Base-by-base conservation (phyloP, 2,329 filamentous ascomycete species). In the Tolypocladium amazonense region DNA sequence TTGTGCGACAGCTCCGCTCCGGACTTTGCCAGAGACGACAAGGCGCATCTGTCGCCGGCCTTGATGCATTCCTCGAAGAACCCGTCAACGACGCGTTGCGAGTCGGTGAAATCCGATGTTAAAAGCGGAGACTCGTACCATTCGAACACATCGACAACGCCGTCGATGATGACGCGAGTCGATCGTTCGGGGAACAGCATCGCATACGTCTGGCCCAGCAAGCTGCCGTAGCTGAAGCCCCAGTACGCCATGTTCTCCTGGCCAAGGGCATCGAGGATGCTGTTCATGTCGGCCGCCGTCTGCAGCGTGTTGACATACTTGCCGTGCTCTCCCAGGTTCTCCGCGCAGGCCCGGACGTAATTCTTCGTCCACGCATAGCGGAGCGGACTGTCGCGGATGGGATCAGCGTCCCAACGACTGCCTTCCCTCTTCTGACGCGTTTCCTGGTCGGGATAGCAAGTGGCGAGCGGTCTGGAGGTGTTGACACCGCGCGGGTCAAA, bases 271-370 rank as follows among this genome's bases (percentile, higher is more conserved):
- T 79, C 75, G 1, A 81, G 67, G 35, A 81, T 79, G 15, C 68
- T 74, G 62, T 79, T 79, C 77, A 81, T 80, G 61, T 81, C 79
- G 38, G 78, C 76, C 12, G 77, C 79, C 0, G 77, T 78, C 64
- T 80, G 78, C 0, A 77, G 78, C 0, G 79, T 81, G 59, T 80
- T 79, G 60, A 80, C 68, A 61, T 80, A 79, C 9, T 62, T 63
- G 3, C 73, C 76, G 61, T 79, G 67, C 56, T 78, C 76, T 0
- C 76, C 77, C 71, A 75, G 76, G 1, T 68, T 77, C 14, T 81
- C 77, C 5, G 65, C 61, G 56, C 78, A 80, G 0, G 75, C 73
- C 14, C 66, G 68, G 4, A 71, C 77, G 56, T 70, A 74, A 59
- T 77, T 78, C 25, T 71, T 65, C 1, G 76, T 67, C 73, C 73